Conservation (phyloP, 2,329 filamentous ascomycete species). For the Beauveria caledonica region DNA sequence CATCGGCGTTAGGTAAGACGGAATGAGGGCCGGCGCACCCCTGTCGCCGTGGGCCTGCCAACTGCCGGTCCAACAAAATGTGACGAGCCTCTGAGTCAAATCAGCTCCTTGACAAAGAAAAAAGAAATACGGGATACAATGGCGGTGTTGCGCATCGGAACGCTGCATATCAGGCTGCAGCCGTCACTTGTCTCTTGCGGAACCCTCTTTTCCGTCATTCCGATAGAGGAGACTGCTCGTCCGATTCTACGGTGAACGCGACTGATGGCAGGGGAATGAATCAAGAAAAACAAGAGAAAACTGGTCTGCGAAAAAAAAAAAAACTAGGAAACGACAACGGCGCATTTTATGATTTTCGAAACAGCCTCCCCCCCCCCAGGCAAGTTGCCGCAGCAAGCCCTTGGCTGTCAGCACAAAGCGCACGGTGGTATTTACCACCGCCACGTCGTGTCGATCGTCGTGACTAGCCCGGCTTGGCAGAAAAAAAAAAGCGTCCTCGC, state of each 20-base stretch:
- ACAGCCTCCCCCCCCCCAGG: not conserved
- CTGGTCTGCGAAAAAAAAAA: not conserved
- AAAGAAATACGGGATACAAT: not conserved
- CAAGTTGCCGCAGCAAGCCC: not conserved
- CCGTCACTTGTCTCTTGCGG: not conserved
- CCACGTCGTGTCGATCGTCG: not conserved
- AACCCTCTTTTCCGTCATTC: not conserved
- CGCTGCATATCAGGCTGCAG: not conserved
- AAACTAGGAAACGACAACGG: not conserved
- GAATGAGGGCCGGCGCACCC: not conserved
- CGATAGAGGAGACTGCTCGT: not conserved
- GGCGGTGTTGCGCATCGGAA: not conserved
- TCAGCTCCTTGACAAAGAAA: no score
- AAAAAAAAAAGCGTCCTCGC: slow-evolving; percentile 3
- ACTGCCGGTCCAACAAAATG: not conserved
- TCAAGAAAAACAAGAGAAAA: not conserved
- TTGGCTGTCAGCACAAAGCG: not conserved
- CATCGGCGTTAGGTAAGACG: not conserved
- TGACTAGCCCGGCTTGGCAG: not conserved
- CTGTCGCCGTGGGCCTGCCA: not conserved
- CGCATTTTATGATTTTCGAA: not conserved
- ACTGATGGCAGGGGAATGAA: no score
- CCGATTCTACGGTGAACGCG: no score
- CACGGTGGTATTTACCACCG: no score
- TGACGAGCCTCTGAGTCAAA: not conserved